Percentiles rank a stretch among this genome's conserved stretches.
phyloP scores from a whole-genome alignment of 345 rosid species.

The Fremontodendron californicum region DNA sequence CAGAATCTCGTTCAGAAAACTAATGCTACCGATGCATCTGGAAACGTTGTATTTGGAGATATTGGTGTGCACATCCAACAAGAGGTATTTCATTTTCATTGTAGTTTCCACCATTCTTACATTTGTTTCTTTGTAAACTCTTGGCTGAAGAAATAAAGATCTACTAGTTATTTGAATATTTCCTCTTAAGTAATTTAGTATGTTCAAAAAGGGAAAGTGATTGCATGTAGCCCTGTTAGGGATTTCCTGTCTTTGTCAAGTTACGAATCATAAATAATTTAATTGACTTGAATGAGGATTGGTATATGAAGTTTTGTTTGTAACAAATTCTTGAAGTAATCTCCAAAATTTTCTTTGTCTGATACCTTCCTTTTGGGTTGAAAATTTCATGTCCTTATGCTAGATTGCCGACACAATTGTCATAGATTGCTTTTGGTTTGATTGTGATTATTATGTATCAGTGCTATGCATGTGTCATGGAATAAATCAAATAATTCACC shows the following conservation, averaged over 20 bases:
- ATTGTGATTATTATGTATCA: neutral
- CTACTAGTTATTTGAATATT: neutral
- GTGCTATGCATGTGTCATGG: neutral
- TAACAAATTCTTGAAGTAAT: neutral
- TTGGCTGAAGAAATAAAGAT: neutral
- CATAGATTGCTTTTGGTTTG: neutral
- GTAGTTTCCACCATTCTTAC: neutral
- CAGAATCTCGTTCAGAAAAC: conserved; percentile 78
- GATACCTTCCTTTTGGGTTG: neutral
- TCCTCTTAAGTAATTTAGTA: neutral
- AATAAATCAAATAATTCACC: too few species aligned
- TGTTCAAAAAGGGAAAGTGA: neutral
- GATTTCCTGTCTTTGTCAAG: neutral
- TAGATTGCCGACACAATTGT: neutral
- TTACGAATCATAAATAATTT: neutral
- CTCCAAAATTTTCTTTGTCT: neutral
- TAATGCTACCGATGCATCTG: conserved; percentile 94
- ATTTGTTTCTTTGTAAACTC: neutral
- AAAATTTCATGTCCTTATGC: neutral
- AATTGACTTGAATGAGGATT: too few species aligned
- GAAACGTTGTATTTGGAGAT: conserved; percentile 82
- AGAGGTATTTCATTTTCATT: conserved; percentile 65
- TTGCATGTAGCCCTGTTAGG: neutral
- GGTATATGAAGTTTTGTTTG: neutral
- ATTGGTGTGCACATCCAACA: conserved; percentile 89